A percentile compares a stretch with the other conserved stretches of the same genome.
These are phyloP conservation scores for Metarhizium anisopliae DNA, from an alignment of 2,329 filamentous ascomycete species.

Conservation along the genomic window DNA sequence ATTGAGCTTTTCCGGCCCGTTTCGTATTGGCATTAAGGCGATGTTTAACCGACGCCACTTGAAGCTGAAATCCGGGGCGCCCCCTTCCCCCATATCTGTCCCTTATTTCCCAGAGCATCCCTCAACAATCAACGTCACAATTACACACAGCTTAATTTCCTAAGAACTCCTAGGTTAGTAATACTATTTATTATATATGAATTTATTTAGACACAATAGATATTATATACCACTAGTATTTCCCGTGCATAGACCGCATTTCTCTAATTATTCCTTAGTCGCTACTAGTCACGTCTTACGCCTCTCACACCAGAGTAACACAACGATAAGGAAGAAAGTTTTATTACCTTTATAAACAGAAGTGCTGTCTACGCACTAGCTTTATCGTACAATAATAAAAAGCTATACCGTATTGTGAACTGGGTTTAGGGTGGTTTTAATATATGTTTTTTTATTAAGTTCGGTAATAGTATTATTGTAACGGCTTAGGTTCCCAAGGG, in stretches of 20 bases:
- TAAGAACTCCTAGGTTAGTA: background rate
- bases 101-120: background rate
- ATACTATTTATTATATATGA: background rate
- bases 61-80: background rate
- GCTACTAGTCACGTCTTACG: background rate
- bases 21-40: background rate
- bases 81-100: background rate
- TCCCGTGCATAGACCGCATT: background rate
- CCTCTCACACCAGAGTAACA: background rate
- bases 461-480: accelerated
- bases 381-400: background rate
- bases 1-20: too few species aligned
- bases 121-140: background rate
- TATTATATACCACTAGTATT: background rate
- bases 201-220: background rate
- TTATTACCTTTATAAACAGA: background rate
- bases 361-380: background rate
- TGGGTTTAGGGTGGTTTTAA: background rate
- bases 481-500: too few species aligned
- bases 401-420: background rate
- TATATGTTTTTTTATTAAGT: background rate
- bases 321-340: background rate
- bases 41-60: background rate
- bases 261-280: background rate
- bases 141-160: background rate